Conservation (phyloP, 768 basidiomycete genomes). For the Tricholoma terreum region DNA sequence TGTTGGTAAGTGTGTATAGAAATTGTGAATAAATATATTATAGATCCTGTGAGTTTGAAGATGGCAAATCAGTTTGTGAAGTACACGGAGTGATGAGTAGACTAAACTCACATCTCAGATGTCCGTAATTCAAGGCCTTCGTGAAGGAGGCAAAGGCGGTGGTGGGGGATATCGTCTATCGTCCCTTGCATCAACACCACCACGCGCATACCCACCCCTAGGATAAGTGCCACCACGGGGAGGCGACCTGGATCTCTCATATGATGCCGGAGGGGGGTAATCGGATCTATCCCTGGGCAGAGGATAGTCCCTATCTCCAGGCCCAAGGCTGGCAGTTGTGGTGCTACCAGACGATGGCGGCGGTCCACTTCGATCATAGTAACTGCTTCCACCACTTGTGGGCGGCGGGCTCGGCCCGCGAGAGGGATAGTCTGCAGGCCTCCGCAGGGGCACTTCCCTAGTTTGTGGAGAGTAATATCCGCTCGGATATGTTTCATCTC, state of each 20-base stretch:
- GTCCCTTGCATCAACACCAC: constrained; percentile 28
- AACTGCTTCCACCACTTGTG: constrained; percentile 20
- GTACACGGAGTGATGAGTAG: background rate
- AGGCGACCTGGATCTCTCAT: constrained; percentile 37
- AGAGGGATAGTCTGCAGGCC: constrained; percentile 30
- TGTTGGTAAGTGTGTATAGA: background rate
- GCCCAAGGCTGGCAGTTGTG: constrained; percentile 15
- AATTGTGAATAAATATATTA: background rate
- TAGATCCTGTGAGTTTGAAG: background rate
- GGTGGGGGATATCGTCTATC: constrained; percentile 36
- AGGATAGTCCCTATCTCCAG: constrained; percentile 35
- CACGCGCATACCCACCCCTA: constrained; percentile 20
- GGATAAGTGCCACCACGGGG: constrained; percentile 21
- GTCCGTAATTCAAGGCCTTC: constrained; percentile 11
- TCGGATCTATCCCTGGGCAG: constrained; percentile 22
- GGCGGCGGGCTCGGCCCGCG: constrained; percentile 26
- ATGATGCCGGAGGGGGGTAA: constrained; percentile 28
- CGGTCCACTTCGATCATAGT: constrained; percentile 31
- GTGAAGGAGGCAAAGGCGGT: constrained; percentile 16
- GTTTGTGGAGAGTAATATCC: constrained; percentile 32
- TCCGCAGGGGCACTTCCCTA: constrained; percentile 15
- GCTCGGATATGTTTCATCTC: constrained; percentile 38
- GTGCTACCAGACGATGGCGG: constrained; percentile 20
- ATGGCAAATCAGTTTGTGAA: background rate
- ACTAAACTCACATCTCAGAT: background rate